These are phyloP conservation scores for Hymenotorrendiella dingleyae DNA, from an alignment of 2,329 filamentous ascomycete genomes.

Conservation along the genomic window DNA sequence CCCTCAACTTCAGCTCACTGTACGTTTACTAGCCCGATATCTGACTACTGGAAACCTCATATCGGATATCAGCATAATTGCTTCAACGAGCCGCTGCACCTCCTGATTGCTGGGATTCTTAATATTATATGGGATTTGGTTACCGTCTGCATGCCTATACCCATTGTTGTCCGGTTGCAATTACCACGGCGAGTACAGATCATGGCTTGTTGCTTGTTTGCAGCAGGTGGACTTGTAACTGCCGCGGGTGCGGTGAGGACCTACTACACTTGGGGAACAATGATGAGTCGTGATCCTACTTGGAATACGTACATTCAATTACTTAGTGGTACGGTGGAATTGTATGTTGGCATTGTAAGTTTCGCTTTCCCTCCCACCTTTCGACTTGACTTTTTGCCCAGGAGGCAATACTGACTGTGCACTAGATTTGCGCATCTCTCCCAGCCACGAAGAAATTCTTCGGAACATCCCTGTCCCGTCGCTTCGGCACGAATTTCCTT, in stretches of 20 bases:
- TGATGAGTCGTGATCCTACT: slow-evolving; percentile 28
- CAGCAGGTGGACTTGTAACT: slow-evolving; percentile 40
- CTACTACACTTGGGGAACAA: slow-evolving; percentile 30
- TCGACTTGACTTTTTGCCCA: neutral
- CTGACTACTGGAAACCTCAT: slow-evolving; percentile 33
- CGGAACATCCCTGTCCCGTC: neutral
- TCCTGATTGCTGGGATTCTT: slow-evolving; percentile 48
- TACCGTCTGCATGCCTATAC: slow-evolving; percentile 45
- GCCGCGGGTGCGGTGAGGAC: slow-evolving; percentile 34
- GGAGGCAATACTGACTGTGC: neutral
- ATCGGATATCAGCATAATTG: slow-evolving; percentile 31
- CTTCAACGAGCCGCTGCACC: slow-evolving; percentile 44
- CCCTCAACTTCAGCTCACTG: neutral
- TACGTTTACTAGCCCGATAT: slow-evolving; percentile 29
- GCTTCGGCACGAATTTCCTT: too few species aligned
- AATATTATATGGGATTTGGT: slow-evolving; percentile 54
- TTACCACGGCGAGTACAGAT: slow-evolving; percentile 42
- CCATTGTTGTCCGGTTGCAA: slow-evolving; percentile 38
- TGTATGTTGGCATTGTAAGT: slow-evolving; percentile 34
- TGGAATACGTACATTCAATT: slow-evolving; percentile 32
- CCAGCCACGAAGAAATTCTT: slow-evolving; percentile 21
- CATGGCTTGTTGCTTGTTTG: slow-evolving; percentile 42
- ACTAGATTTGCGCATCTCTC: slow-evolving; percentile 37
- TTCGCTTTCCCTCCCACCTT: neutral
- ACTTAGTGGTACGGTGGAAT: slow-evolving; percentile 33